Evolutionary conservation across 352 stramenopile genomes (phyloP), one percentile per base, ranked within the genome.

Genomic region (Aphanomyces astaci): DNA sequence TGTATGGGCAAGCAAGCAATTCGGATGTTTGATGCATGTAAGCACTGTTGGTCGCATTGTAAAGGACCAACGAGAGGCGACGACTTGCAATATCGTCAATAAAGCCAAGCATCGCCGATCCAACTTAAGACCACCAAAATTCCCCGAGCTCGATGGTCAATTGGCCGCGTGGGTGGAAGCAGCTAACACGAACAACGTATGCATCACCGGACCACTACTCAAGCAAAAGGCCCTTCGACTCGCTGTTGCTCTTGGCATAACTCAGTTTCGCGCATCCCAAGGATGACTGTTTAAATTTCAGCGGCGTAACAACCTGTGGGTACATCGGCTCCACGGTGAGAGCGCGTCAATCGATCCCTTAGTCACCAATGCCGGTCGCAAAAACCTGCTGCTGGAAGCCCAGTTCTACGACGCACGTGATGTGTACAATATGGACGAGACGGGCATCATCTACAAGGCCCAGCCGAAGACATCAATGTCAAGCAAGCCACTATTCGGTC

Each of bases 401-500:
- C 7, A 30, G n/a, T 22, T n/a, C n/a, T 55, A 55, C 19, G 48
- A 55, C n/a, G 19, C 48, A n/a, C 7, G 25, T 11, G 48, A 55
- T 19, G n/a, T 30, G 40, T 55, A 55, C 48, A 55, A 55, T n/a
- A 30, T 55, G 48, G 48, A 55, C 48, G 48, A 55, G 25, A 55
- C 48, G 25, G 48, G n/a, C 7, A 55, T 63, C 7, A 30, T 63
- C n/a, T 63, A 48, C 54, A 63, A 63, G 22, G 54, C 54, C 19
- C 30, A 52, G 28, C 54, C 30, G 19, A 63, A 63, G 22, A 64
- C 0, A 64, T 75, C 49, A 13, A 45, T 19, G 32, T 25, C 24
- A 53, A 71, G 31, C 64, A 70, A 49, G 65, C 63, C 22, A 43
- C 66, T 3, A 43, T 59, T 70, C 75, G 73, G 71, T 63, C 40